phyloP scores from a whole-genome alignment of 129 eudicot species.

The Centaurea solstitialis region DNA sequence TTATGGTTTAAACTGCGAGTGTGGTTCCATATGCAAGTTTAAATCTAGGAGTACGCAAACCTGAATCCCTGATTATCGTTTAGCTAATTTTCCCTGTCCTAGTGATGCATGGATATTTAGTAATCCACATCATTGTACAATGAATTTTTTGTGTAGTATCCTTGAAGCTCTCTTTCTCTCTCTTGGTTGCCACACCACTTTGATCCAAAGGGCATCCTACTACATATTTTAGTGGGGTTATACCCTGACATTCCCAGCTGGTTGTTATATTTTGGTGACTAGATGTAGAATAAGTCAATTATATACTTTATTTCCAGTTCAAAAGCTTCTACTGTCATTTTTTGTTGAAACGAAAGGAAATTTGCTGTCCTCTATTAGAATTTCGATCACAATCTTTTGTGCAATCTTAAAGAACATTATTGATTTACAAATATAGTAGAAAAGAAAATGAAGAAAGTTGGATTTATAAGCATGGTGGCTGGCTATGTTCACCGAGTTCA shows the following conservation, averaged over 20 bases:
- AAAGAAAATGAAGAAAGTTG: not conserved
- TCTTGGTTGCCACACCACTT: not conserved
- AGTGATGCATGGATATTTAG: conserved; percentile 1
- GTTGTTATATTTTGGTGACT: not conserved
- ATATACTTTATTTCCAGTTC: not conserved
- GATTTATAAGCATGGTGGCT: not conserved
- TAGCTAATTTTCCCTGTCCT: not conserved
- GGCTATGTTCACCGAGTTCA: not conserved
- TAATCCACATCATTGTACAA: not conserved
- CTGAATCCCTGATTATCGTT: not conserved
- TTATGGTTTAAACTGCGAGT: conserved; percentile 8
- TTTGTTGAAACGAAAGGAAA: not conserved
- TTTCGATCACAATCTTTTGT: not conserved
- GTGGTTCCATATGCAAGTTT: conserved; percentile 5
- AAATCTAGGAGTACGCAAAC: conserved; percentile 10
- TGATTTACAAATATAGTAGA: not conserved
- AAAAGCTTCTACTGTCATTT: not conserved
- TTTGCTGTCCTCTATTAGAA: not conserved
- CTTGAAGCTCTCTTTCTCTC: conserved; percentile 8
- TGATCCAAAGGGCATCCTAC: not conserved
- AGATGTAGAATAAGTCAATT: not conserved
- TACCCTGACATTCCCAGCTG: not conserved
- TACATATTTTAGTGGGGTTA: not conserved
- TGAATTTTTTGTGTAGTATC: not conserved
- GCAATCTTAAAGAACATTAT: not conserved